A percentile compares a stretch with the other conserved stretches of the same genome.
Conservation (phyloP, 176 grass and related monocot genomes). For the Lolium multiflorum region DNA sequence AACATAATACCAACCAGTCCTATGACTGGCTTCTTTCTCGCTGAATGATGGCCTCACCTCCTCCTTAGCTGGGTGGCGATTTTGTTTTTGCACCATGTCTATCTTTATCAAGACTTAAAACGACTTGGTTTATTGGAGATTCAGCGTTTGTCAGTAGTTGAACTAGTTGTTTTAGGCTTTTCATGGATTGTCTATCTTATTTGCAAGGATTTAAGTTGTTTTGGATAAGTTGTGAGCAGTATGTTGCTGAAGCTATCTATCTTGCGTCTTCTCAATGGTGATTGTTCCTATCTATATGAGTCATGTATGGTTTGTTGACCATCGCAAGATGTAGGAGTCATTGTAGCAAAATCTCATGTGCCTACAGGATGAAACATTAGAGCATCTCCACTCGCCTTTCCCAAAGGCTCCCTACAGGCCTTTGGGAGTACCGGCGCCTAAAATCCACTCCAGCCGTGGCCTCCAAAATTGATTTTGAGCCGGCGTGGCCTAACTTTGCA, state of each 20-base stretch:
- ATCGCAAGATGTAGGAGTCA: too few species aligned
- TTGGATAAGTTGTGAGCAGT: neutral
- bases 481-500: too few species aligned
- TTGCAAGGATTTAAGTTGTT: constrained; percentile 28
- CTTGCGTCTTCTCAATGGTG: neutral
- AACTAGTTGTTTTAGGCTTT: constrained; percentile 19
- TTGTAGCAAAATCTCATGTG: too few species aligned
- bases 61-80: constrained; percentile 32
- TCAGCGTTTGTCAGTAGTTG: constrained; percentile 32
- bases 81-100: constrained; percentile 41
- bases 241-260: neutral
- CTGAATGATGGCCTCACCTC: constrained; percentile 62
- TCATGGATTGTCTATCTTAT: constrained; percentile 22
- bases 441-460: too few species aligned
- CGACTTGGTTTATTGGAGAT: constrained; percentile 47
- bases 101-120: constrained; percentile 34
- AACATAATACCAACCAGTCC: constrained; percentile 53
- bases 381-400: too few species aligned
- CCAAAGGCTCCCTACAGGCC: too few species aligned
- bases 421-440: too few species aligned
- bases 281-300: neutral
- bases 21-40: constrained; percentile 67
- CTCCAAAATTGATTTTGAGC: too few species aligned
- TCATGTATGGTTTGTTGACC: too few species aligned
- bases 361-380: too few species aligned